Evolutionary conservation across 805 yeast species (phyloP), one percentile per base, ranked within the genome.

Genomic region (Starmerella potacharoeniae): DNA sequence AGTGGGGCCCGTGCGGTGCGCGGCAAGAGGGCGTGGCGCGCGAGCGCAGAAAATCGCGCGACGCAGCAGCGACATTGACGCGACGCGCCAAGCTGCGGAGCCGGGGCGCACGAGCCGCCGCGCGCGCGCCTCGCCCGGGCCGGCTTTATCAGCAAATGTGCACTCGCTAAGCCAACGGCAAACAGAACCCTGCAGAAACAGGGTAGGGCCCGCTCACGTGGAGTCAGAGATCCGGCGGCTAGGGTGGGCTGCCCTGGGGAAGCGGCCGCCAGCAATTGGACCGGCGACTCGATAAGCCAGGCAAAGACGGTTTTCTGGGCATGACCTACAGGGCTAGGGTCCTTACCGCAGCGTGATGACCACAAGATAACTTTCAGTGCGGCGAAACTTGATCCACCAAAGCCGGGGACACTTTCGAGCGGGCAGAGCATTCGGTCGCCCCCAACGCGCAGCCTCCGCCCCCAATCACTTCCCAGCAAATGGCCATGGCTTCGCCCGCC

Each of bases 161-260:
- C 28, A n/a, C 36, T 44, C 48, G 48, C 48, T 44, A 44, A 44
- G 36, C 28, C 48, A 31, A 31, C 36, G 48, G 48, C 48, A 31
- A 14, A 30, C 35, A n/a, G 8, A 22, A 17, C 48, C 48, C 36
- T 44, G 35, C 48, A 44, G 9, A 31, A 44, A 29, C 7, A 14
- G 45, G 45, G 31, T 22, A 8, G 45, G 22, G 42, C 30, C n/a
- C 6, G 7, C 13, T 30, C 48, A 44, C 48, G 48, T 44, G 48
- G 4, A 14, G n/a, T 6, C n/a, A 5, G 16, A n/a, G 22, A 22
- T 42, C 6, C 45, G 13, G 33, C 13, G 13, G 11, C 7, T 22
- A 40, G 43, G 43, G 43, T 37, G 30, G 8, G 6, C 43, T 7
- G 30, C 30, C 43, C 30, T 16, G 34, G 46, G 7, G 28, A 44